Conservation (phyloP, 768 basidiomycete species). For the Ramaria rubella region DNA sequence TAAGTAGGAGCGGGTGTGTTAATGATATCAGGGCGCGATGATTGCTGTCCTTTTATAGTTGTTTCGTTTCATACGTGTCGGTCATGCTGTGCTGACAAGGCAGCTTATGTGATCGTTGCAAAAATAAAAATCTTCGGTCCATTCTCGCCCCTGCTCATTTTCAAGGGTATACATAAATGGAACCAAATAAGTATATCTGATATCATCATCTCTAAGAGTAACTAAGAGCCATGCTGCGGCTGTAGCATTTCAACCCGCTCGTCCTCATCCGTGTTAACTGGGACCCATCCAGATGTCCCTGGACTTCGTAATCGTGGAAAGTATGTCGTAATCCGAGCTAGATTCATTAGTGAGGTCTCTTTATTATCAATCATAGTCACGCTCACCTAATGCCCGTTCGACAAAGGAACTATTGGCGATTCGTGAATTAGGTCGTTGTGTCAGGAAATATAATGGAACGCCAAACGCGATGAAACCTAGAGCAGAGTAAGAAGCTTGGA, state of each 20-base stretch:
- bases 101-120: background rate
- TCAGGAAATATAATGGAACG: conserved; percentile 77
- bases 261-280: conserved; percentile 65
- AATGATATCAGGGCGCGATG: background rate
- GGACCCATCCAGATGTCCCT: conserved; percentile 64
- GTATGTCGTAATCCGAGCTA: conserved; percentile 33
- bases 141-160: too few relatives aligned
- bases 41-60: too few relatives aligned
- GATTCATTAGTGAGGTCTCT: conserved; percentile 1
- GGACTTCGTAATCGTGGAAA: conserved; percentile 45
- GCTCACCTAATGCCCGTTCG: conserved; percentile 3
- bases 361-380: background rate
- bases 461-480: conserved; percentile 74
- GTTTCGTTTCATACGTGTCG: background rate
- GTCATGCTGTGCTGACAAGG: background rate
- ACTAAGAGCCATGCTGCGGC: background rate
- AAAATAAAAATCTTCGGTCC: too few relatives aligned
- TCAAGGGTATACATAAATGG: too few relatives aligned
- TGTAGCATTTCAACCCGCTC: conserved; percentile 60
- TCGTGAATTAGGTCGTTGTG: conserved; percentile 29
- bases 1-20: background rate
- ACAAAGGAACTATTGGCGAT: conserved; percentile 8
- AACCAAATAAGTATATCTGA: too few relatives aligned
- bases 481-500: conserved; percentile 3
- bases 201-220: background rate